Evolutionary conservation across 176 grass and related monocot genomes (phyloP).

Genomic region (Pontederia paniculata): DNA sequence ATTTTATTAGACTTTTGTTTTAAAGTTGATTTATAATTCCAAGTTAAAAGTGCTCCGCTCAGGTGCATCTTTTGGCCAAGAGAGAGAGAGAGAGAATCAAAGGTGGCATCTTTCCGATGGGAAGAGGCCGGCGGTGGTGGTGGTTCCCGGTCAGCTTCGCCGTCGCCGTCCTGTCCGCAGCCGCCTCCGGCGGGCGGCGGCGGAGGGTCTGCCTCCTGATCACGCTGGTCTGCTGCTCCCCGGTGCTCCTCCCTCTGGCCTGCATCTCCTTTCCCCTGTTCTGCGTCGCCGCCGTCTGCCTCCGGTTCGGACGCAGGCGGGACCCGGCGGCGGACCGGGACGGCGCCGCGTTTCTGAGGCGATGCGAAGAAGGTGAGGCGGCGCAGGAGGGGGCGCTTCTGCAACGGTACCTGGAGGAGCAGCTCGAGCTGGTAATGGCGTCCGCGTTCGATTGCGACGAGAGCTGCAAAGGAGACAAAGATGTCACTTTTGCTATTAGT

Average conservation of each 20-base stretch:
- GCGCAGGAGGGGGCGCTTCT: background rate
- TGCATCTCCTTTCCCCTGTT: background rate
- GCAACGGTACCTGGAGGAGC: conserved; percentile 2
- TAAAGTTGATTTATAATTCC: no score
- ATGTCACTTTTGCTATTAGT: no score
- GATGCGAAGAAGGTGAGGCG: background rate
- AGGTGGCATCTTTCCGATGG: no score
- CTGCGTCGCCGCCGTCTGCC: conserved; percentile 4
- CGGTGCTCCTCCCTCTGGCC: conserved; percentile 5
- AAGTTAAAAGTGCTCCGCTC: no score
- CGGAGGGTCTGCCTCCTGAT: background rate
- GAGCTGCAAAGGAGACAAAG: no score
- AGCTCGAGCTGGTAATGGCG: background rate
- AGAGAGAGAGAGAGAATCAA: no score
- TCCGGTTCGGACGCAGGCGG: background rate
- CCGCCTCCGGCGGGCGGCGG: background rate
- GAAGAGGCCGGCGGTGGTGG: no score
- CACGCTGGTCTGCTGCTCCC: background rate
- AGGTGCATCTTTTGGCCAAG: no score
- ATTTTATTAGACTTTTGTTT: no score
- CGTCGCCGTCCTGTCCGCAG: background rate
- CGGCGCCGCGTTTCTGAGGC: background rate
- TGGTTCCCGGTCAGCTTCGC: no score
- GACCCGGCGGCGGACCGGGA: background rate
- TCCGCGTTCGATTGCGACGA: background rate